These are phyloP conservation scores for Eucalyptus regnans DNA, from an alignment of 345 rosid genomes.

Conservation along the genomic window DNA sequence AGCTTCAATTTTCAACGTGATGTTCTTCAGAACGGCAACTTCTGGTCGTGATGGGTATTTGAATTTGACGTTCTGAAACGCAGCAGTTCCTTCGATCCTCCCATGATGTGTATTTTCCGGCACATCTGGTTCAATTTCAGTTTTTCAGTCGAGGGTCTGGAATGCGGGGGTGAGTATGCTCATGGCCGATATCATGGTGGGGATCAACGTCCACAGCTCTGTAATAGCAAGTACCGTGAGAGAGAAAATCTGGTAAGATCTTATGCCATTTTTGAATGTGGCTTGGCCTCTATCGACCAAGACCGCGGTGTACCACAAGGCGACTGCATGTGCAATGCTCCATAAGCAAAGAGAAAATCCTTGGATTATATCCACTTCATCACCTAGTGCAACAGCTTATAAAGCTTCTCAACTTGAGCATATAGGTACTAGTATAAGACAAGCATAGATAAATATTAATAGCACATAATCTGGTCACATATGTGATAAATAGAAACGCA, in stretches of 20 bases:
- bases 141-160: constrained; percentile 34
- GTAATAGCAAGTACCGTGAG: constrained; percentile 60
- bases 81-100: constrained; percentile 19
- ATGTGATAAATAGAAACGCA: too few species aligned
- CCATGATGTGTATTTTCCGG: constrained; percentile 1
- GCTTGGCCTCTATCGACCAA: too few species aligned
- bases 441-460: too few species aligned
- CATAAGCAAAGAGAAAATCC: too few species aligned
- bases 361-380: too few species aligned
- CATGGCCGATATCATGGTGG: constrained; percentile 42
- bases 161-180: constrained; percentile 42
- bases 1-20: constrained; percentile 33
- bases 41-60: constrained; percentile 47
- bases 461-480: too few species aligned
- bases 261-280: constrained; percentile 15
- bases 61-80: constrained; percentile 29
- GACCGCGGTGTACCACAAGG: too few species aligned
- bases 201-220: constrained; percentile 50
- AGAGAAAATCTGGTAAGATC: constrained; percentile 62
- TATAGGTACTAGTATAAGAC: too few species aligned
- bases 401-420: too few species aligned
- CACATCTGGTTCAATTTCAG: constrained; percentile 36
- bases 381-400: too few species aligned
- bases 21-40: constrained; percentile 31
- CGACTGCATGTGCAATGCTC: too few species aligned